Evolutionary conservation across 371 early-diverging fungal genomes (phyloP).

Genomic region (Rhizopus sp.): DNA sequence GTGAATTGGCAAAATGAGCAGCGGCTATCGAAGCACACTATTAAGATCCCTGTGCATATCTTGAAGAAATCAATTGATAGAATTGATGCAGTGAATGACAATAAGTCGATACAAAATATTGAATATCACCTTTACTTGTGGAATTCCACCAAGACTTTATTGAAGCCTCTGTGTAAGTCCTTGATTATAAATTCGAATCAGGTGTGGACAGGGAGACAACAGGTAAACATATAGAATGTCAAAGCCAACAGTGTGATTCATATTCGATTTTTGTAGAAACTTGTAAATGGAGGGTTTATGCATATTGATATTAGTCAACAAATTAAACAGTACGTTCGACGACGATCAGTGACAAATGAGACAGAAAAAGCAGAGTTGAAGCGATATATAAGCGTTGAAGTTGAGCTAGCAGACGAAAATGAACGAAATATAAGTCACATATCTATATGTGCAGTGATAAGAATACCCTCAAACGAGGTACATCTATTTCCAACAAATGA

Average conservation of each 20-base stretch:
- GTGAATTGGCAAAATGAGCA: conserved; percentile 17
- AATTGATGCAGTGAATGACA: background rate
- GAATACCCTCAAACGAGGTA: conserved; percentile 21
- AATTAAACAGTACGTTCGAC: background rate
- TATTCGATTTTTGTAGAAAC: conserved; percentile 5
- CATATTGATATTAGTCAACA: conserved; percentile 21
- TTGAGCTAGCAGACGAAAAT: conserved; percentile 19
- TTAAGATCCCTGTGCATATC: conserved; percentile 8
- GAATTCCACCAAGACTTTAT: conserved; percentile 24
- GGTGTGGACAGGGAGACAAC: conserved; percentile 13
- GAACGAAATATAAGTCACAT: conserved; percentile 28
- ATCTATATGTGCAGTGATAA: conserved; percentile 21
- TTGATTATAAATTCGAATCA: conserved; percentile 12
- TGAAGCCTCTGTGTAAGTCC: conserved; percentile 23
- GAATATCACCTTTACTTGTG: conserved; percentile 26
- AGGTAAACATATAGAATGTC: conserved; percentile 3
- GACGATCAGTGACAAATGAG: background rate
- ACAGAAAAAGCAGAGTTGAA: background rate
- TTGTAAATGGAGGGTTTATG: conserved; percentile 25
- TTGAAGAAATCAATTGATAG: conserved; percentile 22
- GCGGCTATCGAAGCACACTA: background rate
- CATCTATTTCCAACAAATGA: background rate
- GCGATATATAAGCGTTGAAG: background rate
- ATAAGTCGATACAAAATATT: conserved; percentile 5
- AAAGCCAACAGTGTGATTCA: background rate